Evolutionary conservation across 345 rosid species (phyloP).

Genomic region (Streptanthus diversifolius): DNA sequence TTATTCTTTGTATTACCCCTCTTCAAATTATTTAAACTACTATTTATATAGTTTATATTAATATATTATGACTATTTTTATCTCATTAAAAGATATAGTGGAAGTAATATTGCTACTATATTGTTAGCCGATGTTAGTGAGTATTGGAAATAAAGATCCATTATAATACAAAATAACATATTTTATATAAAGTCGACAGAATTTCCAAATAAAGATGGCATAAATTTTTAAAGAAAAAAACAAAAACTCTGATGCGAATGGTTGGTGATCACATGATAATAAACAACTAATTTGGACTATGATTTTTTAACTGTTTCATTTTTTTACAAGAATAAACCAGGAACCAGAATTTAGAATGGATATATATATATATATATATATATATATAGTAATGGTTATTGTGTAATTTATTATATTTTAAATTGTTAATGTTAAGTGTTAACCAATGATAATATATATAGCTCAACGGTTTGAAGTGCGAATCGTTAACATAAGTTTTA

Average conservation of each 20-base stretch:
- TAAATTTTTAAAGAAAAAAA: neutral
- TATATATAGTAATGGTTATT: neutral
- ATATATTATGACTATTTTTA: neutral
- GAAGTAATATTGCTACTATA: neutral
- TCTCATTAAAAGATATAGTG: neutral
- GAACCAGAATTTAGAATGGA: neutral
- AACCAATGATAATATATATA: neutral
- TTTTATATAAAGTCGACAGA: neutral
- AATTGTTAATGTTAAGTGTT: neutral
- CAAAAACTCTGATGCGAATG: neutral
- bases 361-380: neutral
- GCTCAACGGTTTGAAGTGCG: neutral
- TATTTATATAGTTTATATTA: neutral
- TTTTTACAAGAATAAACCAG: neutral
- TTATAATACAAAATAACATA: neutral
- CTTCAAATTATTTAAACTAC: neutral
- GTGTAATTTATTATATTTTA: neutral
- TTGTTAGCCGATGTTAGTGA: constrained; percentile 13
- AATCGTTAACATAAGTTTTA: neutral
- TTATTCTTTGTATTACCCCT: neutral
- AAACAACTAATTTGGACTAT: neutral
- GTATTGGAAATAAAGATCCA: constrained; percentile 7
- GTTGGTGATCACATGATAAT: constrained; percentile 26
- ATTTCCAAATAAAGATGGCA: neutral
- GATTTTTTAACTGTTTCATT: neutral